These are phyloP conservation scores for Colletotrichum sublineola DNA, from an alignment of 2,329 filamentous ascomycete genomes.

Conservation along the genomic window DNA sequence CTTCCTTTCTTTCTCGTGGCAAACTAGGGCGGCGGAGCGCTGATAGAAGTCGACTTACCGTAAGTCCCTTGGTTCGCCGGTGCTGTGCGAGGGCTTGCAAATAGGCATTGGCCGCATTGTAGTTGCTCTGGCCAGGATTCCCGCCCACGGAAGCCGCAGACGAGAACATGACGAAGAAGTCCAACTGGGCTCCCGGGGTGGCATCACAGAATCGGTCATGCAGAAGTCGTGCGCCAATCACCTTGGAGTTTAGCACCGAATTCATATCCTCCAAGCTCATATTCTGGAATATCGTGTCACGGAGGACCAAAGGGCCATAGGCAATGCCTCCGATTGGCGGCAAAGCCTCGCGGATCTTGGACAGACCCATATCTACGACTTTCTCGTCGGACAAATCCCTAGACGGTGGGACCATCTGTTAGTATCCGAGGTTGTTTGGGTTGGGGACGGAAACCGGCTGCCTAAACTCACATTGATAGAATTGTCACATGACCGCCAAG, in stretches of 20 bases:
- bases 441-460: neutral
- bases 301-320: slow-evolving; percentile 60
- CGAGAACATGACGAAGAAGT: slow-evolving; percentile 55
- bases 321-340: slow-evolving; percentile 57
- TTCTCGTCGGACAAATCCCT: slow-evolving; percentile 23
- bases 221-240: slow-evolving; percentile 50
- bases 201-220: slow-evolving; percentile 47
- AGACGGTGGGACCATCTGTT: neutral
- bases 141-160: slow-evolving; percentile 49
- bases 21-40: neutral
- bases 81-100: slow-evolving; percentile 54
- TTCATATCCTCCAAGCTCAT: slow-evolving; percentile 47
- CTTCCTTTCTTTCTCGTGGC: neutral
- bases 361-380: slow-evolving; percentile 40
- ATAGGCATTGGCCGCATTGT: slow-evolving; percentile 60
- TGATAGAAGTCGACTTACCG: slow-evolving; percentile 43
- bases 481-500: slow-evolving; percentile 21
- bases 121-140: slow-evolving; percentile 57
- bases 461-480: neutral
- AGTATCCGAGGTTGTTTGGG: neutral
- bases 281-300: slow-evolving; percentile 51
- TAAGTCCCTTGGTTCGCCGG: slow-evolving; percentile 52
- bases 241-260: slow-evolving; percentile 51
- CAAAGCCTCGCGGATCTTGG: slow-evolving; percentile 41
- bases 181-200: slow-evolving; percentile 43